phyloP scores from a whole-genome alignment of 805 yeast genomes.

The Sugiyamaella americana region DNA sequence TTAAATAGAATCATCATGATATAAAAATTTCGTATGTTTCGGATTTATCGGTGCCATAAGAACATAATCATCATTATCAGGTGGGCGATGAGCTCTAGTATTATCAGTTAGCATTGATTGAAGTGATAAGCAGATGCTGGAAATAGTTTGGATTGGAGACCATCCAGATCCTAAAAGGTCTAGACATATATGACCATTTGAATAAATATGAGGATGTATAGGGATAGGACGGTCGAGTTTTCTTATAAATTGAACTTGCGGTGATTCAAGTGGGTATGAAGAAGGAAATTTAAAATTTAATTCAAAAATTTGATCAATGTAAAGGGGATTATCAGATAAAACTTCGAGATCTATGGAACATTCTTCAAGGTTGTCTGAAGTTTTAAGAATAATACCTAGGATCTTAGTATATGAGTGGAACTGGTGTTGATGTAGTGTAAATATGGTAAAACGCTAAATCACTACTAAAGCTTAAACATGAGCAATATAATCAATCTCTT shows the following conservation, averaged over 20 bases:
- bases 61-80: constrained; percentile 48
- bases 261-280: constrained; percentile 54
- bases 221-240: constrained; percentile 40
- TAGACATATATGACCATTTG: constrained; percentile 74
- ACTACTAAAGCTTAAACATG: not conserved
- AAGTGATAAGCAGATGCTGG: constrained; percentile 41
- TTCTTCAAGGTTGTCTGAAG: constrained; percentile 31
- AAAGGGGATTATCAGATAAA: constrained; percentile 34
- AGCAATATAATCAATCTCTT: not conserved
- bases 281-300: constrained; percentile 40
- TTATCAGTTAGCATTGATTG: constrained; percentile 61
- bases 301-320: constrained; percentile 35
- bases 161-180: constrained; percentile 58
- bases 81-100: constrained; percentile 43
- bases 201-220: constrained; percentile 66
- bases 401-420: not conserved
- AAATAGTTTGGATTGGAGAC: constrained; percentile 54
- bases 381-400: constrained; percentile 28
- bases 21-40: constrained; percentile 40
- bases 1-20: constrained; percentile 50
- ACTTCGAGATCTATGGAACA: constrained; percentile 38
- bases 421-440: not conserved
- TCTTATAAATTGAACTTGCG: constrained; percentile 48
- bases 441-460: not conserved
- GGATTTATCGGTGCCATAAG: constrained; percentile 55